Evolutionary conservation across 2,329 filamentous ascomycete species (phyloP).

Genomic region (Zelopaecilomyces penicillatus): DNA sequence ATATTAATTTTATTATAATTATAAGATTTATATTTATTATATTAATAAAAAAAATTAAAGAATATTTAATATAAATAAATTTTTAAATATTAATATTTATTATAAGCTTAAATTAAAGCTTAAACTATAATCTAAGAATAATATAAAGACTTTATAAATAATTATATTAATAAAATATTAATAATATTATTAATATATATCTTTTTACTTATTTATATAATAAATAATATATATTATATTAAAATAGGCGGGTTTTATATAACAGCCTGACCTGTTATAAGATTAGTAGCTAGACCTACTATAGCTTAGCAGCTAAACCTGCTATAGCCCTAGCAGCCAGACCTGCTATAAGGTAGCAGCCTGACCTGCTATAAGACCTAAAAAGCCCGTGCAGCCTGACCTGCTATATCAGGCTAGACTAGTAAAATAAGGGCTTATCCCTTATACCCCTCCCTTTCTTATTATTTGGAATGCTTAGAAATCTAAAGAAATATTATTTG

Average conservation of each 20-base stretch:
- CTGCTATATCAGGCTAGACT: too few species aligned
- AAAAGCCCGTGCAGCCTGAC: too few species aligned
- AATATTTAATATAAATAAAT: neutral
- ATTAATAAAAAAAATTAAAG: neutral
- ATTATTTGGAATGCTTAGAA: slow-evolving; percentile 3
- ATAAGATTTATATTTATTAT: neutral
- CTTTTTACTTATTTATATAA: neutral
- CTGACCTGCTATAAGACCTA: too few species aligned
- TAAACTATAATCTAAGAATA: too few species aligned
- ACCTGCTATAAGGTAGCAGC: too few species aligned
- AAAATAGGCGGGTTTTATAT: too few species aligned
- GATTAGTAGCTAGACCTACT: slow-evolving; percentile 1
- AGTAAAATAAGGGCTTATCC: too few species aligned
- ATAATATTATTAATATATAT: slow-evolving; percentile 3
- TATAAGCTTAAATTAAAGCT: neutral
- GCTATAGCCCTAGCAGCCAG: too few species aligned
- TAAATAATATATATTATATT: too few species aligned
- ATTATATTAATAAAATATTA: neutral
- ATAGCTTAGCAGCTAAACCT: too few species aligned
- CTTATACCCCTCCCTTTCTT: too few species aligned
- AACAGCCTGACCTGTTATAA: neutral
- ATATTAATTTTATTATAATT: slow-evolving; percentile 1
- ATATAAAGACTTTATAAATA: neutral
- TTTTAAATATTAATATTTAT: neutral
- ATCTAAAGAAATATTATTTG: too few species aligned